A percentile compares a stretch with the other conserved stretches of the same genome.
phyloP scores from a whole-genome alignment of 2,329 filamentous ascomycete genomes.

The Scleromitrula shiraiana region DNA sequence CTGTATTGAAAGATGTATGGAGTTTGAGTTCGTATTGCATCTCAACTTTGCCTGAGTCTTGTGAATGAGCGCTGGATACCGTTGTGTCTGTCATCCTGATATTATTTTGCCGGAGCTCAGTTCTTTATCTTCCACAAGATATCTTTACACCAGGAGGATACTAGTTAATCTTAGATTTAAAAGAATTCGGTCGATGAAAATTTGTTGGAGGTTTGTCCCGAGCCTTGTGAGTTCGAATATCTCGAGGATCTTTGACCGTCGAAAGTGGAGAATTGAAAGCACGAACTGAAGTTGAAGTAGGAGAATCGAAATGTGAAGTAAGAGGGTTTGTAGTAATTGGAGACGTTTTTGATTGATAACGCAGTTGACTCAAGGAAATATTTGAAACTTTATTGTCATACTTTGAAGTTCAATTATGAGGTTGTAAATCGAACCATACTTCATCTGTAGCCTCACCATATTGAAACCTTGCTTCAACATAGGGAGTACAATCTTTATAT shows the following conservation, averaged over 20 bases:
- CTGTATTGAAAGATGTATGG: conserved; percentile 12
- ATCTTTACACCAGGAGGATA: background rate
- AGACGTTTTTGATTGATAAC: conserved; percentile 1
- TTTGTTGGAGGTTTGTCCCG: background rate
- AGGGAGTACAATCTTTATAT: conserved; percentile 9
- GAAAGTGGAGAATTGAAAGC: background rate
- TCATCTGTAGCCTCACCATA: background rate
- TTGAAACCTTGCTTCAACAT: conserved; percentile 3
- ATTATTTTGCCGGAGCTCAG: background rate
- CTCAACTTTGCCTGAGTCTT: conserved; percentile 3
- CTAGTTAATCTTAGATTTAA: background rate
- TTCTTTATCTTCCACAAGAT: background rate
- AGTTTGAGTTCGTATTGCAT: conserved; percentile 3
- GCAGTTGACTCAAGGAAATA: background rate
- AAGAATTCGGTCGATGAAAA: background rate
- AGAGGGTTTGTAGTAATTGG: conserved; percentile 2
- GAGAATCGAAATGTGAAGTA: background rate
- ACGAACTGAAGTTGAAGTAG: background rate
- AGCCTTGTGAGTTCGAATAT: background rate
- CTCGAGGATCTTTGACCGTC: background rate
- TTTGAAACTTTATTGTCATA: conserved; percentile 7
- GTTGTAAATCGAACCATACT: conserved; percentile 1
- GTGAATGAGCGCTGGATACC: conserved; percentile 5
- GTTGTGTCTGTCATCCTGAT: conserved; percentile 4
- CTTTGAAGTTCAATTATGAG: background rate